Evolutionary conservation across 495 filamentous ascomycete genomes (phyloP).

Genomic region (Bombardia bombarda): DNA sequence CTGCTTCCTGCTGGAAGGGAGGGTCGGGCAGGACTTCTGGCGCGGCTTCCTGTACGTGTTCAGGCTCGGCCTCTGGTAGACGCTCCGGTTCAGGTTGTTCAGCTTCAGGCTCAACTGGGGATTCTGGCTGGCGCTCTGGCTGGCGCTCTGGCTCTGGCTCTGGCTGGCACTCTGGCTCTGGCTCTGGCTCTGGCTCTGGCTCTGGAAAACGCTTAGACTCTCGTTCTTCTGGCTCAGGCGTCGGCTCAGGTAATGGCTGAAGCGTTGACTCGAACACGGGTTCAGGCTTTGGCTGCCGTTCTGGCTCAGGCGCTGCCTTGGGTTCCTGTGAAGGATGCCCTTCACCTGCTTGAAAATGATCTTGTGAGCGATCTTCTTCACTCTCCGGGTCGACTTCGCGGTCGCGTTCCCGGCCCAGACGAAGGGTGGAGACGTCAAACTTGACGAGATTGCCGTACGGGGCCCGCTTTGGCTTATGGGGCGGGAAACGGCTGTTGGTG

Average conservation of each 20-base stretch:
- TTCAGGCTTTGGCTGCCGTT: conserved; percentile 1
- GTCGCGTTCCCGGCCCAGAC: conserved; percentile 17
- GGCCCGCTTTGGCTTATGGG: conserved; percentile 31
- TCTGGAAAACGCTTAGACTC: no score
- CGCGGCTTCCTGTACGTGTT: not conserved
- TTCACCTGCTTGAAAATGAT: not conserved
- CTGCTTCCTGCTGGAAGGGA: not conserved
- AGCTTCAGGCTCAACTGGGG: not conserved
- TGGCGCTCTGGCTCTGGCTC: not conserved
- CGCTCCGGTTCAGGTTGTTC: not conserved
- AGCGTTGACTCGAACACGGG: not conserved
- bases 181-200: not conserved
- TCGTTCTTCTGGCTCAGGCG: no score
- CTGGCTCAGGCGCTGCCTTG: not conserved
- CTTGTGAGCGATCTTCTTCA: not conserved
- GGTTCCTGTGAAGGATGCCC: not conserved
- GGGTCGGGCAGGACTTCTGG: conserved; percentile 2
- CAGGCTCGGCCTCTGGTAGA: not conserved
- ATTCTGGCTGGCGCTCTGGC: conserved; percentile 3
- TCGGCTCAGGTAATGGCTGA: no score
- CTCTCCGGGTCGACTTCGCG: not conserved
- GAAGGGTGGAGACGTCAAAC: conserved; percentile 24
- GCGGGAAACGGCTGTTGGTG: conserved; percentile 20
- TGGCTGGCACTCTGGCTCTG: not conserved
- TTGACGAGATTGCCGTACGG: conserved; percentile 34